These are phyloP conservation scores for Meripilus lineatus DNA, from an alignment of 1,284 basidiomycete genomes.

Conservation along the genomic window DNA sequence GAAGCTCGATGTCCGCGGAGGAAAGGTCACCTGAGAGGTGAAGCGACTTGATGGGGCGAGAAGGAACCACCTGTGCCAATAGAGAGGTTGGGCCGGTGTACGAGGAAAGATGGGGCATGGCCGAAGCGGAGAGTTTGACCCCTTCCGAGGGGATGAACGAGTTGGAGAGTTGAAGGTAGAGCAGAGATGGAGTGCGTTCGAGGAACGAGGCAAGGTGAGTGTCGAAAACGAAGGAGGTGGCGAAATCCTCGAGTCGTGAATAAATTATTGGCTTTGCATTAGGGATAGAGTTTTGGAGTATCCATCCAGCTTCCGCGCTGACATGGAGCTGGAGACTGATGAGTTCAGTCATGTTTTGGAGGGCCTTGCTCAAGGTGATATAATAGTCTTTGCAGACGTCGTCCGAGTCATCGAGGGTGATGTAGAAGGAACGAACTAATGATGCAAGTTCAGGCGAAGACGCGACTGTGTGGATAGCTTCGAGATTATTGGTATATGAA, in stretches of 20 bases:
- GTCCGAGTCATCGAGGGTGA: slow-evolving; percentile 40
- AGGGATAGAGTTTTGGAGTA: slow-evolving; percentile 34
- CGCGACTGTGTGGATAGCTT: slow-evolving; percentile 51
- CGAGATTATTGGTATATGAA: slow-evolving; percentile 37
- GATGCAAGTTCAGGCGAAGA: slow-evolving; percentile 45
- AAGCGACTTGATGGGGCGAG: slow-evolving; percentile 57
- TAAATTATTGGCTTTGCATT: slow-evolving; percentile 24
- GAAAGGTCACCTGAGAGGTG: slow-evolving; percentile 55
- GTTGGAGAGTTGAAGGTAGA: slow-evolving; percentile 39
- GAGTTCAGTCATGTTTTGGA: slow-evolving; percentile 55
- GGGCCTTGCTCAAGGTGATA: slow-evolving; percentile 41
- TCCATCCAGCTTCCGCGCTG: slow-evolving; percentile 45
- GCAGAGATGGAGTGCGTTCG: slow-evolving; percentile 41
- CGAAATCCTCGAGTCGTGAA: slow-evolving; percentile 47
- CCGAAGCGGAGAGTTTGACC: slow-evolving; percentile 26
- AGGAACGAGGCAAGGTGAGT: slow-evolving; percentile 53
- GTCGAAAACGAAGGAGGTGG: slow-evolving; percentile 57
- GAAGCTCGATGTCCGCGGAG: slow-evolving; percentile 43
- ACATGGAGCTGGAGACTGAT: slow-evolving; percentile 52
- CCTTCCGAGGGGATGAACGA: slow-evolving; percentile 11
- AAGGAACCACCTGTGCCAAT: slow-evolving; percentile 51
- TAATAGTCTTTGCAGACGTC: slow-evolving; percentile 43
- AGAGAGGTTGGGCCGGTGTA: slow-evolving; percentile 56
- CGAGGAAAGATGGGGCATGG: slow-evolving; percentile 46
- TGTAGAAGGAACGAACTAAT: slow-evolving; percentile 54